Conservation (phyloP, 352 stramenopile genomes). For the Globisporangium abappressorium region DNA sequence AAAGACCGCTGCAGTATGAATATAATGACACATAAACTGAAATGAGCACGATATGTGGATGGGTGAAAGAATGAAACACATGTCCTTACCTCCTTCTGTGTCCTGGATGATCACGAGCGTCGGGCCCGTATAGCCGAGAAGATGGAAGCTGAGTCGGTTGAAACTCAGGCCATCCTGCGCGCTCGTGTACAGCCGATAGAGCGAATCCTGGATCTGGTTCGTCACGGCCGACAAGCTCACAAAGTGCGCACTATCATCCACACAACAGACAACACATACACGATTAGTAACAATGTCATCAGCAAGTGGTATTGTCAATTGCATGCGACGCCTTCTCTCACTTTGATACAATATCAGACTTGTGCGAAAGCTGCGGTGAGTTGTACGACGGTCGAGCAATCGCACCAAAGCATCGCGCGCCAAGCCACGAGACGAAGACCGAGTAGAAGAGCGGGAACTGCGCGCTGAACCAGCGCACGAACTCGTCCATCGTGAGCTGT, state of each 20-base stretch:
- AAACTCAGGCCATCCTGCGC: conserved; percentile 79
- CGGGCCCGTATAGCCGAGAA: conserved; percentile 72
- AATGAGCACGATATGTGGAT: not conserved
- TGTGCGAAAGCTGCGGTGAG: conserved; percentile 46
- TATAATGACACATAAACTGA: not conserved
- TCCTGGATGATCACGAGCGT: conserved; percentile 72
- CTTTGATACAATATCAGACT: conserved; percentile 69
- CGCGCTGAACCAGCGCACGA: conserved; percentile 52
- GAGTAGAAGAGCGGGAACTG: conserved; percentile 78
- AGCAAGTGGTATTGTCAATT: not conserved
- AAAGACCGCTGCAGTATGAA: conserved; percentile 54
- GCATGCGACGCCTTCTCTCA: conserved; percentile 17
- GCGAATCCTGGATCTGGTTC: conserved; percentile 49
- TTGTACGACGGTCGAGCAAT: conserved; percentile 53
- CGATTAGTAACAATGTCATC: not conserved
- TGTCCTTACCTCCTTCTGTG: conserved; percentile 49
- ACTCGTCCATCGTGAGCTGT: conserved; percentile 51
- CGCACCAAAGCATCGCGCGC: conserved; percentile 42
- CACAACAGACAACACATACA: not conserved
- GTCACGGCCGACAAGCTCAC: conserved; percentile 55
- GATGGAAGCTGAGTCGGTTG: conserved; percentile 79
- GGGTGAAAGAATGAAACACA: not conserved
- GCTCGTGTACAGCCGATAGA: conserved; percentile 79
- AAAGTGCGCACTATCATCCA: conserved; percentile 55
- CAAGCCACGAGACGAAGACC: conserved; percentile 75